Base-by-base conservation (phyloP, 805 yeast genomes). In the Lachancea fermentati region DNA sequence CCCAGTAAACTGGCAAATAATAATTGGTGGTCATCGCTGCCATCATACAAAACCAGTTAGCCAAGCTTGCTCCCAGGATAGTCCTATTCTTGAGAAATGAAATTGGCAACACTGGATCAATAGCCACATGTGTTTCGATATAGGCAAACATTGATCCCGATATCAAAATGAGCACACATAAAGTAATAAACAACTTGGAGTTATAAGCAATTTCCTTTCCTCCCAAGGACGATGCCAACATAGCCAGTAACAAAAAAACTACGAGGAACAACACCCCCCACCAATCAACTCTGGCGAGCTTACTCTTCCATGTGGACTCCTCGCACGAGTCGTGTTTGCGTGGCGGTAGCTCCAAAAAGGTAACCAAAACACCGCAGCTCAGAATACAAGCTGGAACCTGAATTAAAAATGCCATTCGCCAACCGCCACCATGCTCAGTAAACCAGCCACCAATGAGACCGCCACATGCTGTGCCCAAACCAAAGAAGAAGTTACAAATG, bases 391-490 rank as follows among this genome's bases (percentile, higher is more conserved):
- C 58, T n/a, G 82, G 78, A 8, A 74, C 66, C 53, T 79, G 81
- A 29, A 69, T 45, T 18, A 68, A 48, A 52, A 78, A 78, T 2
- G 81, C 77, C 62, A 66, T 67, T 55, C 88, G 67, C 95, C 94
- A 85, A 26, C 85, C 84, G 41, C 50, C 49, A 11, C 43, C 35
- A 32, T 44, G 47, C 45, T 77, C 79, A 16, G 79, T 71, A 29
- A 79, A 62, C 51, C 76, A 57, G 3, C 88, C 88, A 19, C 82
- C 84, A 31, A 77, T 52, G 3, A 75, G 56, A 1, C 88, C 89
- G 12, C 94, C 94, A 34, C 73, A 58, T 0, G 83, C 80, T 2
- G 86, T 80, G 4, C 96, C 96, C 14, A 78, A 55, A 11, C 88
- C 91, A 54, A 74, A 88, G 31, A 77, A 78, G 14, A 87, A 68